Conservation (phyloP, 2,329 filamentous ascomycete genomes). For the Diaporthe sp. region DNA sequence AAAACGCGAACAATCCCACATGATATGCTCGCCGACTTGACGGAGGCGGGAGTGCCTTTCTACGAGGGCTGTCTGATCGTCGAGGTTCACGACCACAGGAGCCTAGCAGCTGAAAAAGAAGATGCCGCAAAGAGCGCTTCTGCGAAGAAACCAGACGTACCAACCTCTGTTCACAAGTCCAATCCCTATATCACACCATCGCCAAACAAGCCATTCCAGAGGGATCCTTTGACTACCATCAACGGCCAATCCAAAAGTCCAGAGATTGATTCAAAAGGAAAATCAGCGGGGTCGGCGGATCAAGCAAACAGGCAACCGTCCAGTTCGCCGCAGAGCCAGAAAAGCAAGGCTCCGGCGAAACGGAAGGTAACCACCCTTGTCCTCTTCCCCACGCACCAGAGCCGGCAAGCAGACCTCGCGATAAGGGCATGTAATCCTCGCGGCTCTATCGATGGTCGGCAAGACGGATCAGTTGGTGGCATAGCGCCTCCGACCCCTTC, state of each 20-base stretch:
- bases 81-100: slow-evolving; percentile 90
- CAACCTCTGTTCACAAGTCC: slow-evolving; percentile 92
- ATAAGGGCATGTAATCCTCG: slow-evolving; percentile 81
- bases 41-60: slow-evolving; percentile 79
- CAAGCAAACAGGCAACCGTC: slow-evolving; percentile 71
- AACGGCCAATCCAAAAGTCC: slow-evolving; percentile 43
- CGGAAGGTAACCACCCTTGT: slow-evolving; percentile 82
- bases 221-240: slow-evolving; percentile 54
- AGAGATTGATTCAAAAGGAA: slow-evolving; percentile 53
- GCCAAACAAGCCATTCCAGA: slow-evolving; percentile 82
- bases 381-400: slow-evolving; percentile 85
- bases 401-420: slow-evolving; percentile 79
- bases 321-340: slow-evolving; percentile 61
- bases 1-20: slow-evolving; percentile 84
- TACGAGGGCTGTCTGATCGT: slow-evolving; percentile 98
- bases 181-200: slow-evolving; percentile 93
- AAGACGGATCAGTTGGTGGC: slow-evolving; percentile 50
- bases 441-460: slow-evolving; percentile 52
- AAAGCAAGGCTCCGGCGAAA: slow-evolving; percentile 63
- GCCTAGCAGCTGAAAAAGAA: slow-evolving; percentile 71
- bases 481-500: slow-evolving; percentile 78
- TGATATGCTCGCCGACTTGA: slow-evolving; percentile 85
- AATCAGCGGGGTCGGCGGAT: slow-evolving; percentile 58
- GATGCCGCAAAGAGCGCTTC: slow-evolving; percentile 65
- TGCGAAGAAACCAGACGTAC: slow-evolving; percentile 69